Evolutionary conservation across 495 filamentous ascomycete species (phyloP).

Genomic region (Beverwykella pulmonaria): DNA sequence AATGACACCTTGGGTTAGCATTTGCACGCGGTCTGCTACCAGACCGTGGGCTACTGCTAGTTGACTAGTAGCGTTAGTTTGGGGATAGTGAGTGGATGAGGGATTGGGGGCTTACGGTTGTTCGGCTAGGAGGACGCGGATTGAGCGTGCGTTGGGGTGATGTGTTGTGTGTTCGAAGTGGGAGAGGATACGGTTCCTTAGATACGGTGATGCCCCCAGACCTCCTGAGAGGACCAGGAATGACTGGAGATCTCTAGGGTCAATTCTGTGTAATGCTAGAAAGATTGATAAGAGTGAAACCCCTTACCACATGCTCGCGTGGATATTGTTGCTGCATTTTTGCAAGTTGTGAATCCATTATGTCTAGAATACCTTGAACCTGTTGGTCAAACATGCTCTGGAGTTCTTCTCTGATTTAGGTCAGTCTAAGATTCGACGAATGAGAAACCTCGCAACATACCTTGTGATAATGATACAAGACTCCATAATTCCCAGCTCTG

Average conservation of each 20-base stretch:
- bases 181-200: not conserved
- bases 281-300: not conserved
- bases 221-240: constrained; percentile 2
- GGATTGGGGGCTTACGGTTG: not conserved
- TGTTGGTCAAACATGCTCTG: constrained; percentile 3
- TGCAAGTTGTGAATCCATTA: not conserved
- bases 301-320: not conserved
- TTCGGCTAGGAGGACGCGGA: not conserved
- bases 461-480: not conserved
- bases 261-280: no score
- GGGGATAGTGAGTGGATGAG: not conserved
- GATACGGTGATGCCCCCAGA: constrained; percentile 3
- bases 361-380: not conserved
- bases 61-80: not conserved
- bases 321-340: not conserved
- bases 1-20: not conserved
- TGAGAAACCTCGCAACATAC: not conserved
- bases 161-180: not conserved
- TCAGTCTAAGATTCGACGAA: not conserved
- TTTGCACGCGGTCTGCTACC: not conserved
- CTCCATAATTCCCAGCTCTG: not conserved
- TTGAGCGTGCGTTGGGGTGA: not conserved
- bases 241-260: not conserved
- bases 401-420: not conserved
- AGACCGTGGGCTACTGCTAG: constrained; percentile 4